Evolutionary conservation across 2,329 filamentous ascomycete species (phyloP).

Genomic region (Fusarium brachygibbosum): DNA sequence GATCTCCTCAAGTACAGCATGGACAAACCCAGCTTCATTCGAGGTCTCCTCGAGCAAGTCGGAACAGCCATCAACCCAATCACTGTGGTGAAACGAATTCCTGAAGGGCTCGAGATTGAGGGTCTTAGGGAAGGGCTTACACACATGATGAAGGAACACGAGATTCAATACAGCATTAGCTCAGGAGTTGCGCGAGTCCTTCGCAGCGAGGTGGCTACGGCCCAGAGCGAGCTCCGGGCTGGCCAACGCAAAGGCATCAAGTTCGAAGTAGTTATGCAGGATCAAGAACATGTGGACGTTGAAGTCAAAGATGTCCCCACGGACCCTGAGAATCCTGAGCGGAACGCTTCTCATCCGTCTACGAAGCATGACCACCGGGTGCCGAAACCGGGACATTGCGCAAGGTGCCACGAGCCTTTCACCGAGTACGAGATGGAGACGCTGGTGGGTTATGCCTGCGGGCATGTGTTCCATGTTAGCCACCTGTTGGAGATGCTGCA

Average conservation of each 20-base stretch:
- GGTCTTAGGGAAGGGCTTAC: conserved; percentile 89
- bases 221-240: conserved; percentile 82
- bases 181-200: conserved; percentile 89
- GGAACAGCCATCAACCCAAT: conserved; percentile 95
- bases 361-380: conserved; percentile 50
- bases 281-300: conserved; percentile 59
- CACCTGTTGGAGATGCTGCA: conserved; percentile 73
- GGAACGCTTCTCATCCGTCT: conserved; percentile 31
- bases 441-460: conserved; percentile 83
- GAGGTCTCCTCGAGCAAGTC: conserved; percentile 90
- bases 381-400: conserved; percentile 69
- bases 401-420: conserved; percentile 69
- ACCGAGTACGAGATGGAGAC: conserved; percentile 76
- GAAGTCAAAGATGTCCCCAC: conserved; percentile 57
- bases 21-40: conserved; percentile 97
- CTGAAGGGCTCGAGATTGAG: conserved; percentile 91
- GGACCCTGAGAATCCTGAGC: conserved; percentile 43
- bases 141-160: conserved; percentile 94
- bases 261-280: conserved; percentile 77
- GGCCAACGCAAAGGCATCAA: conserved; percentile 90
- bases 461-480: conserved; percentile 83
- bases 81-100: conserved; percentile 88
- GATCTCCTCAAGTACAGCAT: conserved; percentile 95
- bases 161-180: conserved; percentile 93
- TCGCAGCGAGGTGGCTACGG: conserved; percentile 85